A percentile compares a stretch with the other conserved stretches of the same genome.
phyloP scores from a whole-genome alignment of 768 basidiomycete species.

The Boletus patriciae region DNA sequence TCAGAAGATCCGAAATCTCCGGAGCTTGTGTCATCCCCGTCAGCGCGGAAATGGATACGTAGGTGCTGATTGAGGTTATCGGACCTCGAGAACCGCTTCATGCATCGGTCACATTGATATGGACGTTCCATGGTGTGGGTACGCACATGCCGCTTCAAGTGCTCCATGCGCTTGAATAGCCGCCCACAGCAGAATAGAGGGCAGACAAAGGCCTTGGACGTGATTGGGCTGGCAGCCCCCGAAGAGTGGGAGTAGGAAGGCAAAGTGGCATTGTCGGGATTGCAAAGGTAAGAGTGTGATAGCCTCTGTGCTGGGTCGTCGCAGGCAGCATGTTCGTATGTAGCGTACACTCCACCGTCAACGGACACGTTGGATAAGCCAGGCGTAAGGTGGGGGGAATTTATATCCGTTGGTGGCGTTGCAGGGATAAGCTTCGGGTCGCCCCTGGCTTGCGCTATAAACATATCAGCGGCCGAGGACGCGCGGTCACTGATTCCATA shows the following conservation, averaged over 20 bases:
- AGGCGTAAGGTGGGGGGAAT: constrained; percentile 20
- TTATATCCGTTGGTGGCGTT: constrained; percentile 20
- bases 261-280: constrained; percentile 14
- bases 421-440: constrained; percentile 39
- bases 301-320: constrained; percentile 20
- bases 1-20: constrained; percentile 29
- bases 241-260: constrained; percentile 27
- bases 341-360: constrained; percentile 19
- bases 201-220: constrained; percentile 72
- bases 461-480: constrained; percentile 66
- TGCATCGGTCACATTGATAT: constrained; percentile 70
- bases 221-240: constrained; percentile 31
- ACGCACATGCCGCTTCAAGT: constrained; percentile 82
- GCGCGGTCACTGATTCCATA: constrained; percentile 31
- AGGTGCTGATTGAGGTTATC: constrained; percentile 89
- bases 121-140: constrained; percentile 91
- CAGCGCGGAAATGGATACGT: constrained; percentile 61
- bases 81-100: constrained; percentile 81
- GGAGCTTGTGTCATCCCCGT: constrained; percentile 30
- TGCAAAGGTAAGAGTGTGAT: constrained; percentile 18
- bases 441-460: constrained; percentile 58
- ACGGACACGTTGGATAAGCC: constrained; percentile 22
- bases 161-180: constrained; percentile 90
- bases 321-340: constrained; percentile 20
- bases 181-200: constrained; percentile 82